Conservation (phyloP, 495 filamentous ascomycete genomes). For the Evernia prunastri region DNA sequence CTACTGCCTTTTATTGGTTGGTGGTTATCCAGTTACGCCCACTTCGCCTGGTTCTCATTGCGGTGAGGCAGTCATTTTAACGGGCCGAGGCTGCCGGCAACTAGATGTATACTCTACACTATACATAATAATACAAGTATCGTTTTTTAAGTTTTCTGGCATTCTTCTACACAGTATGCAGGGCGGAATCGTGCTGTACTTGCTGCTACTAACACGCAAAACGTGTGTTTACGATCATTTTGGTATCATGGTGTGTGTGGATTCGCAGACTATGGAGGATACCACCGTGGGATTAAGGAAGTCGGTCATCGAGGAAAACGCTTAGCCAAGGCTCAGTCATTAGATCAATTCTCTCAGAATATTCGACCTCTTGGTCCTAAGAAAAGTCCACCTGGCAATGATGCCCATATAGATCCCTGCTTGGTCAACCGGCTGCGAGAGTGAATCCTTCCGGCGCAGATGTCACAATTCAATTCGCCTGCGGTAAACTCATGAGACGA, state of each 20-base stretch:
- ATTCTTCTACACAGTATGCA: not conserved
- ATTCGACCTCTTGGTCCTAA: not conserved
- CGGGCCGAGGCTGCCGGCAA: not conserved
- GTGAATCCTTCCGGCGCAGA: not conserved
- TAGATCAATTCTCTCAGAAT: not conserved
- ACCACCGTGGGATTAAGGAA: not conserved
- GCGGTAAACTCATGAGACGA: not conserved
- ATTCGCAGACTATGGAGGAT: not conserved
- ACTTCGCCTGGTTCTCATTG: not conserved
- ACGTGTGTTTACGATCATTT: not conserved
- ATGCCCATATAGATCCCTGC: not conserved
- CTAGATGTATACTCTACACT: not conserved
- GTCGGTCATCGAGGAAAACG: not conserved
- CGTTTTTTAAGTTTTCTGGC: not conserved
- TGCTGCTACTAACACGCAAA: not conserved
- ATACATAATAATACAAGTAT: not conserved
- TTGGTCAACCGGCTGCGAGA: not conserved
- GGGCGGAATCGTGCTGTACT: not conserved
- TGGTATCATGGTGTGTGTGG: not conserved
- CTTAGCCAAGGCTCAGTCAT: not conserved
- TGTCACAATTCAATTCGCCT: not conserved
- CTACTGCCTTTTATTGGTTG: not conserved
- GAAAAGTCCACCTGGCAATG: not conserved
- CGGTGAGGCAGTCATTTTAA: not conserved
- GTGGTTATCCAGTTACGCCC: not conserved